Conservation (phyloP, 352 stramenopile species). For the Globisporangium radiosum region DNA sequence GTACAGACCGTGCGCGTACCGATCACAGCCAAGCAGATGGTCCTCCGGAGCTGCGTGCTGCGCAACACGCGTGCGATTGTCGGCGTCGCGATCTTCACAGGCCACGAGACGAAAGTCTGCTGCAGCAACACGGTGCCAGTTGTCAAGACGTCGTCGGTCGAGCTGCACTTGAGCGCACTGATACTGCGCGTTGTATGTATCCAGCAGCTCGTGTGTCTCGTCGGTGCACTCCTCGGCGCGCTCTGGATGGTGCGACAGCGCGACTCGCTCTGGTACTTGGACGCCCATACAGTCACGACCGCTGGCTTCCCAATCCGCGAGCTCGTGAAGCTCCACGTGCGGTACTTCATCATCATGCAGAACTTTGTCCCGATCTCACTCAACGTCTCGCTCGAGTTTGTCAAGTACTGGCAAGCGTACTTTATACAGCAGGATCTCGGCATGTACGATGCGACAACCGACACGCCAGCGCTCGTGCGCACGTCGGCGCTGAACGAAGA, state of each 20-base stretch:
- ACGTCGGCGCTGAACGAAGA: slow-evolving; percentile 89
- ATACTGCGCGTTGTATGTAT: slow-evolving; percentile 73
- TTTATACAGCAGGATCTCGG: slow-evolving; percentile 91
- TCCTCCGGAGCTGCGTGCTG: slow-evolving; percentile 85
- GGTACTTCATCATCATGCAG: slow-evolving; percentile 96
- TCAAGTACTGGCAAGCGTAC: slow-evolving; percentile 94
- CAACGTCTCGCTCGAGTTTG: slow-evolving; percentile 97
- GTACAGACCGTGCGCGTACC: slow-evolving; percentile 36
- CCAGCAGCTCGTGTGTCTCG: slow-evolving; percentile 64
- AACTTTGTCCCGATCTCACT: slow-evolving; percentile 98
- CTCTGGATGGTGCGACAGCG: slow-evolving; percentile 67
- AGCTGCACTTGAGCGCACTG: slow-evolving; percentile 59
- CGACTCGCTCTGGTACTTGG: slow-evolving; percentile 64
- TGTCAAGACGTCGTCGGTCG: slow-evolving; percentile 75
- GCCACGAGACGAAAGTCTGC: slow-evolving; percentile 80
- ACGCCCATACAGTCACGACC: background rate
- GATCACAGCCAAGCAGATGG: slow-evolving; percentile 84
- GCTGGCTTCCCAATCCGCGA: slow-evolving; percentile 39
- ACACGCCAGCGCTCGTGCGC: slow-evolving; percentile 81
- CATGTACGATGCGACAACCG: slow-evolving; percentile 88
- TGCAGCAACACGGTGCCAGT: slow-evolving; percentile 74
- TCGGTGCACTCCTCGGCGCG: slow-evolving; percentile 55
- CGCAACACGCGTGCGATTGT: slow-evolving; percentile 81
- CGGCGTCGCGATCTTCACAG: slow-evolving; percentile 87
- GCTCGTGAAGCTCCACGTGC: slow-evolving; percentile 76